Conservation (phyloP, 2,329 filamentous ascomycete genomes). For the Stemphylium lycopersici region DNA sequence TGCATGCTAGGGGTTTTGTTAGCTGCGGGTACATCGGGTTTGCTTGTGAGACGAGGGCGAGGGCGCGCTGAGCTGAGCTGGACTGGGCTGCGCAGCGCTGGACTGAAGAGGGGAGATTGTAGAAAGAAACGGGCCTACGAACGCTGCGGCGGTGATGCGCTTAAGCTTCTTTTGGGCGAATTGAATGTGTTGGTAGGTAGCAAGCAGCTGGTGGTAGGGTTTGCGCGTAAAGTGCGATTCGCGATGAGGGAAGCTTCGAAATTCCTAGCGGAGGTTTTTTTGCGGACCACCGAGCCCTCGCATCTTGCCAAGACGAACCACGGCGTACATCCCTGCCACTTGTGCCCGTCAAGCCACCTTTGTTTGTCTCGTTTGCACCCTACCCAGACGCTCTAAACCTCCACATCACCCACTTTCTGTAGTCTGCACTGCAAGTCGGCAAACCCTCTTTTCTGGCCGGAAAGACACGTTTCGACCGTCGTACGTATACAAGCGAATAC, state of each 20-base stretch:
- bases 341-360: background rate
- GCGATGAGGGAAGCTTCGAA: background rate
- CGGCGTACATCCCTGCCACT: background rate
- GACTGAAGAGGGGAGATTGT: no score
- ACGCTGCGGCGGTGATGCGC: no score
- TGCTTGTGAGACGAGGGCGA: background rate
- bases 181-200: no score
- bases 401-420: conserved; percentile 26
- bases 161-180: no score
- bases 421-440: conserved; percentile 10
- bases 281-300: conserved; percentile 30
- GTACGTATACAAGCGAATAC: no score
- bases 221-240: no score
- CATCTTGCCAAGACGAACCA: conserved; percentile 3
- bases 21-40: background rate
- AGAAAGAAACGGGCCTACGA: no score
- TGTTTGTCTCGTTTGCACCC: conserved; percentile 18
- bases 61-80: background rate
- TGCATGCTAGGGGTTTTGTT: conserved; percentile 58
- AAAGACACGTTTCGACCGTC: no score
- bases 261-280: conserved; percentile 31
- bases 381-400: background rate
- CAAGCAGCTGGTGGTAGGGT: no score
- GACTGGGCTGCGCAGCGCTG: no score
- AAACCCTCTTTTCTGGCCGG: background rate